phyloP scores from a whole-genome alignment of 2,329 filamentous ascomycete species.

The Lachnellula subtilissima region DNA sequence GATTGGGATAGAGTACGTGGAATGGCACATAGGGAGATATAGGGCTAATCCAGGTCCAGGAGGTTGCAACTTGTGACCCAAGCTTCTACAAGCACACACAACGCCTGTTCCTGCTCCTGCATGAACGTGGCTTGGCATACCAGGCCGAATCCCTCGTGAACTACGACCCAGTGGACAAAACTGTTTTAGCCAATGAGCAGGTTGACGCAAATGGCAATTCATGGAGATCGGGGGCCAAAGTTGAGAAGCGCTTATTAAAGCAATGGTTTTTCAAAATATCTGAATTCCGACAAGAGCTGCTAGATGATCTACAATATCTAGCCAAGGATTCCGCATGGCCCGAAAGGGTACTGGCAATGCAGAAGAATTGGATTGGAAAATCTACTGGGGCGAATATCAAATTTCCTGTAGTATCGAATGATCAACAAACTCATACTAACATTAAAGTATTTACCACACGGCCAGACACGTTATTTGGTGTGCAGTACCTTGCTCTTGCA shows the following conservation, averaged over 20 bases:
- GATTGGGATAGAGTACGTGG: slow-evolving; percentile 72
- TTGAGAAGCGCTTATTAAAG: slow-evolving; percentile 72
- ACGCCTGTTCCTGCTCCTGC: slow-evolving; percentile 73
- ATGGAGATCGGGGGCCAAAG: slow-evolving; percentile 81
- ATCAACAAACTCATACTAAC: slow-evolving; percentile 16
- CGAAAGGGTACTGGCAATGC: slow-evolving; percentile 75
- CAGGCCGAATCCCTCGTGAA: slow-evolving; percentile 82
- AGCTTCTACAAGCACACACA: slow-evolving; percentile 88
- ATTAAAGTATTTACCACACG: slow-evolving; percentile 80
- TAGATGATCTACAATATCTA: slow-evolving; percentile 66
- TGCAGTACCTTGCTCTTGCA: slow-evolving; percentile 78
- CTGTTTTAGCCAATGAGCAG: slow-evolving; percentile 87
- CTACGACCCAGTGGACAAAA: slow-evolving; percentile 85
- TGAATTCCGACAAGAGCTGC: slow-evolving; percentile 65
- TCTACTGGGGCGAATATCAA: slow-evolving; percentile 68
- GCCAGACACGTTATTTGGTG: slow-evolving; percentile 81
- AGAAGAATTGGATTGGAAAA: slow-evolving; percentile 83
- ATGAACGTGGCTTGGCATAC: slow-evolving; percentile 71
- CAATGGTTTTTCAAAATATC: slow-evolving; percentile 92
- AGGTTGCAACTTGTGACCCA: slow-evolving; percentile 79
- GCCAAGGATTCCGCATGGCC: slow-evolving; percentile 67
- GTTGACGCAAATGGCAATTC: slow-evolving; percentile 81
- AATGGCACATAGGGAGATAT: slow-evolving; percentile 12
- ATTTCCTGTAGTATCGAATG: slow-evolving; percentile 53
- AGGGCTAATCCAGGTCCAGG: slow-evolving; percentile 43